Evolutionary conservation across 768 basidiomycete species (phyloP), one percentile per base, ranked within the genome.

Genomic region (Dentipellis sp.): DNA sequence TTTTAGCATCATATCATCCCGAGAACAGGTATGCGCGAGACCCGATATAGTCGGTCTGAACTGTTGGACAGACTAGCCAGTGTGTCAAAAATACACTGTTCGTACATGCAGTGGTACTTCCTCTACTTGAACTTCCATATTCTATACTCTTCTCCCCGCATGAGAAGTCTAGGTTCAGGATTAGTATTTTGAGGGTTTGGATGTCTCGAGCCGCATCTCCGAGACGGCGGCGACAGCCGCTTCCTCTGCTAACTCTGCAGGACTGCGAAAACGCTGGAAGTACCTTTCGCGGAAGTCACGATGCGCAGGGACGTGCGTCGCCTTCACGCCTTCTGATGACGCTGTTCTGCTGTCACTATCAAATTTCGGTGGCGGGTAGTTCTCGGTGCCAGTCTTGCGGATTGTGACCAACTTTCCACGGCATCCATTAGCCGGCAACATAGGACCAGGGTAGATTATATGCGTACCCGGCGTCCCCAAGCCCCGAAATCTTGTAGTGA

Each of bases 401-500:
- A 98, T 86, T 8, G 95, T 98, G 54, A 98, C 89, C 16, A 99
- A 76, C 93, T 95, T 63, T 17, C 8, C 22, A 21, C 0, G 22
- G 34, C n/a, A 12, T 45, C 52, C 35, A 45, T 47, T 51, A 14
- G 46, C 29, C 29, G 6, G 29, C 56, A n/a, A 29, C 50, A 21
- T 29, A 48, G n/a, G 23, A 21, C 38, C 50, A 22, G 47, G 19
- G 57, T 10, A 29, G 3, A 38, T 22, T 50, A 46, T 23, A 21
- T n/a, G 73, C 88, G 69, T 65, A 93, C 94, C 67, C 95, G 71
- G 62, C 95, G 76, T 1, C 92, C 94, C 95, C 95, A 99, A 22
- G 85, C 88, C 12, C 94, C 94, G 65, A 97, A 99, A 63, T 88
- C 84, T 69, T 99, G 94, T 59, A 92, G 69, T 37, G 91, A 94